These are phyloP conservation scores for Agrocybe pediades DNA, from an alignment of 768 basidiomycete genomes.

Conservation along the genomic window DNA sequence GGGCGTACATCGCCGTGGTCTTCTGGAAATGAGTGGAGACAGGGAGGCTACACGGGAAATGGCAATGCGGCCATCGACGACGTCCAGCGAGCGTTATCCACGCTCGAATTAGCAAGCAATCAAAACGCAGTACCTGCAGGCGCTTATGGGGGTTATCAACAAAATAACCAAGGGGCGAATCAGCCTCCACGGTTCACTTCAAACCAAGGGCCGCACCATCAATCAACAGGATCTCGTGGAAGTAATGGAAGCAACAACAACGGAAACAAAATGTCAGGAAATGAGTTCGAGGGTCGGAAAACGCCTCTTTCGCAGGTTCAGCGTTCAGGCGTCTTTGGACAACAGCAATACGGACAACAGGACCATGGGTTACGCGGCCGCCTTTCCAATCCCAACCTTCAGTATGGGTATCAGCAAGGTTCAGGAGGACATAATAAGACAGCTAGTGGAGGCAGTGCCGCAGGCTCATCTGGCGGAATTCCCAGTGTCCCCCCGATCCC, in stretches of 20 bases:
- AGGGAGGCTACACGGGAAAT: conserved; percentile 33
- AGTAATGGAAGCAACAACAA: conserved; percentile 34
- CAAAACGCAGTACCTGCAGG: conserved; percentile 18
- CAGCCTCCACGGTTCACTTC: conserved; percentile 70
- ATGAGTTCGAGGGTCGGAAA: conserved; percentile 69
- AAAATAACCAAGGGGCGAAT: conserved; percentile 53
- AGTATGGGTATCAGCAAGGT: conserved; percentile 60
- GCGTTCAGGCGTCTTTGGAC: conserved; percentile 37
- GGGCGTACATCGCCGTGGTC: conserved; percentile 72
- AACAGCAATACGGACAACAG: conserved; percentile 42
- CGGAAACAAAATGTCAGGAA: conserved; percentile 49
- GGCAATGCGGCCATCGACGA: conserved; percentile 61
- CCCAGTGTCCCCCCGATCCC: conserved; percentile 78
- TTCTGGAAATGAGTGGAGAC: conserved; percentile 58
- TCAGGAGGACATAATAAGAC: conserved; percentile 32
- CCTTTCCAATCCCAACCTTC: conserved; percentile 70
- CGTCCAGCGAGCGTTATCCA: conserved; percentile 71
- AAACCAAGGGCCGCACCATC: conserved; percentile 44
- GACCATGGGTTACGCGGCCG: conserved; percentile 58
- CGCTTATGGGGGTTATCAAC: conserved; percentile 35
- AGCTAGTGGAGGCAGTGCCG: conserved; percentile 30
- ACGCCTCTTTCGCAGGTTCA: conserved; percentile 49
- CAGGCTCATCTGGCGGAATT: conserved; percentile 33
- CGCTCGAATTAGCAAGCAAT: conserved; percentile 59
- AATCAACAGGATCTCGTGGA: conserved; percentile 36